Evolutionary conservation across 768 basidiomycete genomes (phyloP).

Genomic region (Leccinum incarnatum): DNA sequence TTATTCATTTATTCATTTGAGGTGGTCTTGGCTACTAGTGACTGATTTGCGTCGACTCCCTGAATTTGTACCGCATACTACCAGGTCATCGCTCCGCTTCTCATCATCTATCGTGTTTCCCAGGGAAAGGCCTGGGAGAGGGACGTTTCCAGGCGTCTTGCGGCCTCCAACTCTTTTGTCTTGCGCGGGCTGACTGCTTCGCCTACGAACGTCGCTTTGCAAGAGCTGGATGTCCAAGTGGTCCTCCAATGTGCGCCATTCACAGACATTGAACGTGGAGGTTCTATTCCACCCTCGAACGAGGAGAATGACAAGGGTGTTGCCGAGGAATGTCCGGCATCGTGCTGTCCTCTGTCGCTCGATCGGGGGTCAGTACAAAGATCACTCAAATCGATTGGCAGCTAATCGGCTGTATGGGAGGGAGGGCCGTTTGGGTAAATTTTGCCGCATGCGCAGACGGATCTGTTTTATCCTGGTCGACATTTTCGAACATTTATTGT

Average conservation of each 20-base stretch:
- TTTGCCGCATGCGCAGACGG: not conserved
- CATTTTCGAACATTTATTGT: too few species aligned
- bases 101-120: slow-evolving; percentile 48
- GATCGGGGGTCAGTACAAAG: not conserved
- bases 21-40: too few species aligned
- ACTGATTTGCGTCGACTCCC: not conserved
- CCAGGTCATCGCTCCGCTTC: slow-evolving; percentile 45
- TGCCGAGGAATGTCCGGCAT: not conserved
- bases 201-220: not conserved
- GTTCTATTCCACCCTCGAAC: not conserved
- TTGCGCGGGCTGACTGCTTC: slow-evolving; percentile 11
- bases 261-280: slow-evolving; percentile 1
- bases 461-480: too few species aligned
- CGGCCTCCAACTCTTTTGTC: slow-evolving; percentile 1
- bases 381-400: not conserved
- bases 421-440: too few species aligned
- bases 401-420: not conserved
- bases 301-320: not conserved
- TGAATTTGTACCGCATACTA: not conserved
- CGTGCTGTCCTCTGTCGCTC: not conserved
- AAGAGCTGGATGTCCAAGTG: slow-evolving; percentile 12
- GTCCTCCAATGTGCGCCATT: slow-evolving; percentile 5
- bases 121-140: slow-evolving; percentile 43
- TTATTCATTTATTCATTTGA: not conserved
- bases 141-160: slow-evolving; percentile 13